Evolutionary conservation across 495 filamentous ascomycete species (phyloP), one percentile per base, ranked within the genome.

Genomic region (Hyaloscypha variabilis): DNA sequence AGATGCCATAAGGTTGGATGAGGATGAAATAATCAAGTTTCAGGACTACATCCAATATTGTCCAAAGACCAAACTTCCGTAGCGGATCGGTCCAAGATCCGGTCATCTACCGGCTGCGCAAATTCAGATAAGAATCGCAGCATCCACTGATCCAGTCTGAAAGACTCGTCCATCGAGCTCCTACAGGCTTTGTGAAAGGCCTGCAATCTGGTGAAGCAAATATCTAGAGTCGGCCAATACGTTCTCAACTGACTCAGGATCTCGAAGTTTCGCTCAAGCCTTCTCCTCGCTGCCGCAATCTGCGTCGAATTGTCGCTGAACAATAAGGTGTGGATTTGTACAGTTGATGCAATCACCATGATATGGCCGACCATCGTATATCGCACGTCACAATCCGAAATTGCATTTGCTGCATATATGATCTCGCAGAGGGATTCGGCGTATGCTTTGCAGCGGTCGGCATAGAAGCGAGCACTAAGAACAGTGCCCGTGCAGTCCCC

Each of bases 301-400:
- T 68, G 62, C n/a, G 53, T 54, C 19, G 72, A 68, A 21, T 75
- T 65, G 1, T 65, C 59, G 23, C 63, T 70, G 49, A 79, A 77
- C 0, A 81, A 69, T 1, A 81, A 66, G 8, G 67, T 78, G 34
- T 81, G 77, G 30, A 81, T 77, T 39, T 80, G 73, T 0, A 81
- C 75, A 0, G 78, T 78, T 21, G 76, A 79, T 11, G 77, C 72
- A 39, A 81, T 76, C 17, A 78, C 74, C 4, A 79, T 65, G 5
- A 81, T 75, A 69, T 81, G 78, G 0, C 76, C 78, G 3, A 80
- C 71, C 75, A 81, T 78, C 10, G 69, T 73, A 51, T 79, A 78
- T 46, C 73, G 71, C 1, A 73, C 73, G 23, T 77, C 77, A 49
- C 78, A 79, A 5, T 64, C 73, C 5, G 72, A 69, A 2, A 71